Evolutionary conservation across 768 basidiomycete genomes (phyloP), one percentile per base, ranked within the genome.

Genomic region (Phanerodontia chrysosporium): DNA sequence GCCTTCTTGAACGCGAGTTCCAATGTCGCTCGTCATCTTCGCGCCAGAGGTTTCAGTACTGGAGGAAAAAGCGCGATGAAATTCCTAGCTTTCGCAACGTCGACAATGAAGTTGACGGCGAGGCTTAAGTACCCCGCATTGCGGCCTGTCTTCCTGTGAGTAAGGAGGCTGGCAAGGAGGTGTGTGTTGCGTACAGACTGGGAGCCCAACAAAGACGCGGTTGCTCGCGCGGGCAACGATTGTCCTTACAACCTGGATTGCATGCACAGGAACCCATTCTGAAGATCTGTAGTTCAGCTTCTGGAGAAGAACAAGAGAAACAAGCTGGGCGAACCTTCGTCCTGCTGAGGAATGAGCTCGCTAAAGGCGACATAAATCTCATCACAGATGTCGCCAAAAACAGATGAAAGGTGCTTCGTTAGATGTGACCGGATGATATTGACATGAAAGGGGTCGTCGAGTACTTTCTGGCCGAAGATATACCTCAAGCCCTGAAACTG

Each of bases 171-270:
- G 13, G 9, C 7, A 28, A 24, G 2, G 10, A 5, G 22, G 51
- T 25, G 54, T 56, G 48, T 32, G 51, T 35, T 46, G 48, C 59
- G 76, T 75, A 57, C 72, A 67, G 72, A 81, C 73, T 2, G 81
- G 80, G 28, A 75, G 66, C 0, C 83, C 83, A 5, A 84, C 76
- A 55, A 84, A 79, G 0, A 75, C 49, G 16, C 83, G 75, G 59
- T 79, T 82, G 51, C 67, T 77, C 3, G 72, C 66, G 42, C 79
- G 73, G 39, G 73, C 70, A 8, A 83, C 65, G 22, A 83, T 64
- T 29, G 70, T n/a, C 32, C 21, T 32, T 0, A 51, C 80, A 25
- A 27, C 51, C 12, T 36, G 13, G 48, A 60, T n/a, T 3, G 42
- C 62, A 27, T 42, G 49, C 14, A 59, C 49, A 16, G 29, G 16